phyloP scores from a whole-genome alignment of 257 asterid species.

The Gynochthodes officinalis region DNA sequence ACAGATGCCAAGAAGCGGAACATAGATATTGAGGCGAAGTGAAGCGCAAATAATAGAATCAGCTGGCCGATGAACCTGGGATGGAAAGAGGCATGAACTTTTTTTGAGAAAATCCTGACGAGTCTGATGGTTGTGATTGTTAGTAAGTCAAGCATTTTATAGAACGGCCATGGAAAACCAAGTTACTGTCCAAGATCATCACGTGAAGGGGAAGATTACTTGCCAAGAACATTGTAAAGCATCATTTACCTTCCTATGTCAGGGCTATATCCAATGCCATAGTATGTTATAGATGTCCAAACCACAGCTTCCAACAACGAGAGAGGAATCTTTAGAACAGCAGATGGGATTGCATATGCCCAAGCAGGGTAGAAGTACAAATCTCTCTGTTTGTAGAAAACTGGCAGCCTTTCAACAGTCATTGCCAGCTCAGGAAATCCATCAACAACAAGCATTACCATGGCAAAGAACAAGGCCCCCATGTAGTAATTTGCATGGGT shows the following conservation, averaged over 20 bases:
- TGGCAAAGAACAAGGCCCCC: slow-evolving; percentile 46
- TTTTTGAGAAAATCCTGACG: not conserved
- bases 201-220: no score
- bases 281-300: slow-evolving; percentile 60
- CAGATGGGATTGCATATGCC: slow-evolving; percentile 54
- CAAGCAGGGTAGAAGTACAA: slow-evolving; percentile 53
- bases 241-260: slow-evolving; percentile 54
- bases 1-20: slow-evolving; percentile 62
- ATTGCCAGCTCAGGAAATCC: slow-evolving; percentile 44
- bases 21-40: slow-evolving; percentile 56
- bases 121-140: not conserved
- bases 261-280: slow-evolving; percentile 50
- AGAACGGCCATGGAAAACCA: not conserved
- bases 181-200: not conserved
- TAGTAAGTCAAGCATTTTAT: not conserved
- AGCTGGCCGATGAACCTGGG: slow-evolving; percentile 54
- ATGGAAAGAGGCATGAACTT: not conserved
- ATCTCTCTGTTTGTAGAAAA: slow-evolving; percentile 55
- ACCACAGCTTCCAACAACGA: slow-evolving; percentile 41
- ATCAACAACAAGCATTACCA: slow-evolving; percentile 38
- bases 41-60: slow-evolving; percentile 42
- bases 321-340: slow-evolving; percentile 50
- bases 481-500: slow-evolving; percentile 43
- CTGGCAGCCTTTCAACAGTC: slow-evolving; percentile 44
- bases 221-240: not conserved